Base-by-base conservation (phyloP, 2,329 filamentous ascomycete species). In the Penicillium concentricum region DNA sequence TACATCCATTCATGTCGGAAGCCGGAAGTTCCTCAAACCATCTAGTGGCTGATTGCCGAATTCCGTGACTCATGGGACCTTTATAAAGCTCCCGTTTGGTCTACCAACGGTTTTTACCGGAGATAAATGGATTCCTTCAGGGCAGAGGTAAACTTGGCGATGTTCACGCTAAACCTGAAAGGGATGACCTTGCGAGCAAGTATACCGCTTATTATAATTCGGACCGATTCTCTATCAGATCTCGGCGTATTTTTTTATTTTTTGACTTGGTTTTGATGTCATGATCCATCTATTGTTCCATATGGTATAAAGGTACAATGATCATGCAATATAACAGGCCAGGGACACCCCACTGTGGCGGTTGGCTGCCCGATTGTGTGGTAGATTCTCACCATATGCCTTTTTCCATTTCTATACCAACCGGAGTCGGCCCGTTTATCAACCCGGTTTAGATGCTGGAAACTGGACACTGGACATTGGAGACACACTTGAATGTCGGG, bases 161-260 rank as follows among this genome's bases (percentile, higher is more conserved):
- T 5, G 43, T 48, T 42, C 15, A 24, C 56, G 48, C 68, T 71
- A 70, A 69, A 65, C 67, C 67, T n/a, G 38, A 60, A 60, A 24
- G 20, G 59, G 68, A 57, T 58, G 47, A 49, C 34, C 62, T 70
- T 70, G 68, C 68, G 69, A 70, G 64, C 30, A 46, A 43, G 38
- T 22, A 13, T 32, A 30, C 41, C 15, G 37, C 7, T 32, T 15
- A 37, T 18, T 45, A 26, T 44, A 39, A 18, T 54, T 58, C 57
- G 56, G 60, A 30, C 60, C 60, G 59, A 57, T 53, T 57, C 32
- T 52, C 57, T 54, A 60, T 61, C 28, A 57, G 53, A 57, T 58
- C 35, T 54, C 48, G 48, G 24, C 26, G 28, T 10, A 43, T 49
- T 37, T 45, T 20, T 39, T 30, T 32, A 8, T 20, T 10, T 51